Evolutionary conservation across 495 filamentous ascomycete species (phyloP), one percentile per base, ranked within the genome.

Genomic region (Pseudomonodictys pantanalensis): DNA sequence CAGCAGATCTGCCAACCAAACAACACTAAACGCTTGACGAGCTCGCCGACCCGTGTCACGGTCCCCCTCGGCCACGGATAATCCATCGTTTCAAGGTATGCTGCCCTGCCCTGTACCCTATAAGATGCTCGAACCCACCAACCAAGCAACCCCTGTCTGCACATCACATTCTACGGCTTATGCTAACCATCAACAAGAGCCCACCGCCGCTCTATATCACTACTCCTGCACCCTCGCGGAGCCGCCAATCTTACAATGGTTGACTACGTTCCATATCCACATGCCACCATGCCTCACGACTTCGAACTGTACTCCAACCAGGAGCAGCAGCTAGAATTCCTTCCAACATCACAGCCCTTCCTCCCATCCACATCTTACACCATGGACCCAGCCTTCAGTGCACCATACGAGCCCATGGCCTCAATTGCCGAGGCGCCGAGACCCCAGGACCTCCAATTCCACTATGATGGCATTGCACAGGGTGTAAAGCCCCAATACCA

Each of bases 241-340:
- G 12, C 32, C 29, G n/a, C 25, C 6, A 33, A 20, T 30, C 39
- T 26, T 35, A 60, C 12, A 17, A 64, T 67, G 64, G 54, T 68
- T 43, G 60, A 62, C 15, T 68, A 50, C 52, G 52, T 29, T 23
- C 44, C 55, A 20, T 64, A 64, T 49, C 46, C 59, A 8, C 10
- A 15, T 5, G 12, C 66, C 53, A 63, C 17, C 63, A 69, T 69
- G 62, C 47, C 58, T 29, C 43, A 60, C 63, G 62, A 69, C 59
- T 69, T 66, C 48, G 58, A 69, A 28, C 62, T 66, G 10, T 69
- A 66, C 51, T 29, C 66, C 41, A 48, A 42, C 59, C 58, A 66
- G 32, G 63, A 69, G 25, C 53, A 52, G 25, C 60, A 60, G 1
- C 33, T 60, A 11, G 66, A 69, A 32, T 54, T 49, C 38, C 33